Base-by-base conservation (phyloP, 805 yeast species). In the Kodamaea lidongshanica region DNA sequence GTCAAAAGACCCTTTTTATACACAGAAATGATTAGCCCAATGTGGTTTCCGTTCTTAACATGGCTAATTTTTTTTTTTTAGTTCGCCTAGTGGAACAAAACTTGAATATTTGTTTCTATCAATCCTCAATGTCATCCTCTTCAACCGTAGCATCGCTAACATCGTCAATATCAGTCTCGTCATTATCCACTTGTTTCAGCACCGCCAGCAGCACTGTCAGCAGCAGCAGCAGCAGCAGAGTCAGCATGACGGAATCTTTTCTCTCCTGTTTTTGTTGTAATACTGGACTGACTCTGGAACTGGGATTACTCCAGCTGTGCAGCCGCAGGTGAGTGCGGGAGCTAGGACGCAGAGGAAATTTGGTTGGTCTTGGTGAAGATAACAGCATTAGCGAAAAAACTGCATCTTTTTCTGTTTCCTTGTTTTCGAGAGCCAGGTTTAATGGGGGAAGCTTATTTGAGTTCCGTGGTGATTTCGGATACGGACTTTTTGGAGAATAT, bases 361-460 rank as follows among this genome's bases (percentile, higher is more conserved):
- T 56, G 22, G 44, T 22, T 39, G 11, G 54, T 32, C 40, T 59
- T 3, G 79, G 78, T 1, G 77, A 69, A 6, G 78, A 63, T 23
- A 73, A 54, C 21, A 76, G 68, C 65, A 73, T 73, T 30, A 73
- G 55, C 13, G 77, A 70, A 45, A 66, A 54, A 7, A 73, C 67
- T 5, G 79, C 79, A 28, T 72, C 78, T 42, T 72, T 72, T 38
- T 73, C 79, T 27, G 54, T 48, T 38, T 52, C 49, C 16, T 25
- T 22, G 23, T 17, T 18, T 6, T 33, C 34, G 23, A 51, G 34
- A 3, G 56, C 53, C 5, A 55, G 41, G 27, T 52, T 56, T 11
- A 56, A 37, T 7, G 62, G 58, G 5, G 62, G 63, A 11, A 55
- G 38, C 30, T 44, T 44, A 12, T 42, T 32, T 14, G 32, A 14